Percentiles rank a stretch among this genome's conserved stretches.
phyloP scores from a whole-genome alignment of 2,329 filamentous ascomycete genomes.

The Fusarium temperatum region DNA sequence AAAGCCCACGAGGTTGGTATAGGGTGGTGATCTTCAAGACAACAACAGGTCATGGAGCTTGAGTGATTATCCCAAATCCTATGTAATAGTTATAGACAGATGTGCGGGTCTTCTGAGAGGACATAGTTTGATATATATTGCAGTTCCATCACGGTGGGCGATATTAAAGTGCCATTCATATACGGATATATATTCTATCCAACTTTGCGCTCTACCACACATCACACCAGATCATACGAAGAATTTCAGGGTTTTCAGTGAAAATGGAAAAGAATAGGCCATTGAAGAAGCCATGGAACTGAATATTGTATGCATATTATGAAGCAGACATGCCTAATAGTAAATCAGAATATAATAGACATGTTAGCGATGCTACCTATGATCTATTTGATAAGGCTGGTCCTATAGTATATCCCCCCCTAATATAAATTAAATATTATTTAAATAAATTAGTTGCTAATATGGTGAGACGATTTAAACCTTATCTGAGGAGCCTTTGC shows the following conservation, averaged over 20 bases:
- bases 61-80: not conserved
- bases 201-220: not conserved
- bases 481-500: not conserved
- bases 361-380: not conserved
- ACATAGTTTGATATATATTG: fast-evolving
- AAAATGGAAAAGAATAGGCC: too few species aligned
- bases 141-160: too few species aligned
- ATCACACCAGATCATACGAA: not conserved
- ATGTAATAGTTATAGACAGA: not conserved
- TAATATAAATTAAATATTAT: not conserved
- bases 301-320: too few species aligned
- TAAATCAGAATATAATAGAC: not conserved
- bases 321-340: not conserved
- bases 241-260: too few species aligned
- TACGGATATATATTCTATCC: fast-evolving
- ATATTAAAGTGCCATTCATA: not conserved
- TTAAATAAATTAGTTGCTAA: too few species aligned
- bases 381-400: not conserved
- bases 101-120: fast-evolving
- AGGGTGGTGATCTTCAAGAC: not conserved
- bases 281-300: not conserved
- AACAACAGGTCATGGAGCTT: not conserved
- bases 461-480: too few species aligned
- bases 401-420: not conserved
- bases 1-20: not conserved